A percentile compares a stretch with the other conserved stretches of the same genome.
Evolutionary conservation across 805 yeast genomes (phyloP).

Genomic region (Candida odintsovae): DNA sequence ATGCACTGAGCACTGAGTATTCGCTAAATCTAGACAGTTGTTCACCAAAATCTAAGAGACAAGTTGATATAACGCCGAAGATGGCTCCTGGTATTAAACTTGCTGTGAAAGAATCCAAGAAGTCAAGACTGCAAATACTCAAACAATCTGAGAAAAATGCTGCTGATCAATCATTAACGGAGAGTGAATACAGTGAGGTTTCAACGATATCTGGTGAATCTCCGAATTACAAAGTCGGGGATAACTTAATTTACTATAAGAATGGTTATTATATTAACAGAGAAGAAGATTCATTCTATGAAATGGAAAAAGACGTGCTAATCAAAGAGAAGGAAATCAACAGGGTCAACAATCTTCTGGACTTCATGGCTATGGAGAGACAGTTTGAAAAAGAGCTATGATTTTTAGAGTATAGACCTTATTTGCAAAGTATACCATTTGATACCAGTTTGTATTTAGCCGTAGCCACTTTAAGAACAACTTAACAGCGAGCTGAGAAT

Average conservation of each 20-base stretch:
- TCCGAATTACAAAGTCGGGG: conserved; percentile 20
- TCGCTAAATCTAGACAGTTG: conserved; percentile 6
- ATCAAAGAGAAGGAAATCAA: conserved; percentile 17
- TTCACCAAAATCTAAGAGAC: conserved; percentile 16
- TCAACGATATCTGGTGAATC: conserved; percentile 22
- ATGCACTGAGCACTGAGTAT: background rate
- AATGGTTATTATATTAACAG: conserved; percentile 21
- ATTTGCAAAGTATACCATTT: background rate
- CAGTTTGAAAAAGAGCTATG: conserved; percentile 5
- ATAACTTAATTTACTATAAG: conserved; percentile 20
- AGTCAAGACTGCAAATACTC: conserved; percentile 18
- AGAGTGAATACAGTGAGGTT: conserved; percentile 22
- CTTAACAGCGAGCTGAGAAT: conserved; percentile 3
- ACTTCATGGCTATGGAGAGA: conserved; percentile 21
- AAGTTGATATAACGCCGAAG: conserved; percentile 16
- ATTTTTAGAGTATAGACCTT: background rate
- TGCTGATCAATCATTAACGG: conserved; percentile 13
- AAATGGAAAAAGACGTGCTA: conserved; percentile 16
- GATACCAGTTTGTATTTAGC: too few species aligned
- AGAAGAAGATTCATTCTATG: conserved; percentile 20
- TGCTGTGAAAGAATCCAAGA: conserved; percentile 21
- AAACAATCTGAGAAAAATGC: conserved; percentile 6
- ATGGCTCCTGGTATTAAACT: conserved; percentile 21
- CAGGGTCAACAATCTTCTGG: conserved; percentile 16
- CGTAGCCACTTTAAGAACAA: background rate